Evolutionary conservation across 768 basidiomycete genomes (phyloP).

Genomic region (Lyophyllum semitale): DNA sequence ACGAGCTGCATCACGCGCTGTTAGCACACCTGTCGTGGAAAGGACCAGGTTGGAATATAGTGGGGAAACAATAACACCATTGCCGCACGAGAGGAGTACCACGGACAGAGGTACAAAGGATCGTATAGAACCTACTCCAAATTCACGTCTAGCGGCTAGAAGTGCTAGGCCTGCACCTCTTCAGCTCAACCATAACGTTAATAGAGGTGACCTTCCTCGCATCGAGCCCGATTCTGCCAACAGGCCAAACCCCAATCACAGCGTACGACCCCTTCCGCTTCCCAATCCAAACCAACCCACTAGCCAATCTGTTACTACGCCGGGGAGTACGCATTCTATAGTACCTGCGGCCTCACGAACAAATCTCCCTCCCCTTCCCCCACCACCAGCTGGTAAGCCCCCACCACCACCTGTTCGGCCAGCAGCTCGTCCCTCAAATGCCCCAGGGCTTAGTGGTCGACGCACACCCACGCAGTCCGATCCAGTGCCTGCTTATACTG

Average conservation of each 20-base stretch:
- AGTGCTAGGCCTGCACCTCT: slow-evolving; percentile 78
- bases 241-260: slow-evolving; percentile 28
- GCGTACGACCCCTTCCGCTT: slow-evolving; percentile 51
- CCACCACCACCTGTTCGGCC: slow-evolving; percentile 48
- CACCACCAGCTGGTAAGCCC: slow-evolving; percentile 68
- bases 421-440: slow-evolving; percentile 32
- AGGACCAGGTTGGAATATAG: slow-evolving; percentile 12
- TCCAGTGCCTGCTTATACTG: slow-evolving; percentile 39
- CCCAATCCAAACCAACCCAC: slow-evolving; percentile 37
- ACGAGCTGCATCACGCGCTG: slow-evolving; percentile 40
- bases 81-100: background rate
- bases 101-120: slow-evolving; percentile 10
- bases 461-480: slow-evolving; percentile 65
- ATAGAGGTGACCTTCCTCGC: slow-evolving; percentile 67
- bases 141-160: slow-evolving; percentile 36
- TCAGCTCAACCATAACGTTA: slow-evolving; percentile 59
- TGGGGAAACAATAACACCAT: slow-evolving; percentile 1
- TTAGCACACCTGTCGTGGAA: slow-evolving; percentile 20
- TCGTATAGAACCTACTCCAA: slow-evolving; percentile 26
- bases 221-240: slow-evolving; percentile 67
- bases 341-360: slow-evolving; percentile 39
- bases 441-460: slow-evolving; percentile 35
- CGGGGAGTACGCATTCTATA: slow-evolving; percentile 35
- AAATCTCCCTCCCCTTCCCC: slow-evolving; percentile 67
- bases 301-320: slow-evolving; percentile 26